These are phyloP conservation scores for Leersia perrieri DNA, from an alignment of 176 grass and related monocot species.

Conservation along the genomic window DNA sequence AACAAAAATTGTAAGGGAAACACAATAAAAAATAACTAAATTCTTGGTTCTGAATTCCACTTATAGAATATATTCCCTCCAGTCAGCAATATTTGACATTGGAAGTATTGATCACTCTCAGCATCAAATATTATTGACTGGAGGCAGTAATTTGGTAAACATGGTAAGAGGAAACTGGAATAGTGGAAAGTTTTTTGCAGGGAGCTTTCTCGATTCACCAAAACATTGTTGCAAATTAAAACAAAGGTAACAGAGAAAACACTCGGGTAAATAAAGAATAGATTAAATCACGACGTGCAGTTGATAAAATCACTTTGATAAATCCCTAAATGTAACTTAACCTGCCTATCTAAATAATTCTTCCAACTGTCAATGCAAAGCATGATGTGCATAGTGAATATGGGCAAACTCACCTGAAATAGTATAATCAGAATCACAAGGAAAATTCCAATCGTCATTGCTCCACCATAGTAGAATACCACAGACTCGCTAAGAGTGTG, in stretches of 20 bases:
- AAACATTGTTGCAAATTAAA: not conserved
- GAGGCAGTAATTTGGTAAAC: not conserved
- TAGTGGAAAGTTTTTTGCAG: not conserved
- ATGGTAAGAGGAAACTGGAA: not conserved
- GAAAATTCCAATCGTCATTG: constrained; percentile 87
- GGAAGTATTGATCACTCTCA: too few relatives aligned
- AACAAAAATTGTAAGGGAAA: not conserved
- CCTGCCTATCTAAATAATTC: not conserved
- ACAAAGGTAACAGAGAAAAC: not conserved
- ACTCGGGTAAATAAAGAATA: not conserved
- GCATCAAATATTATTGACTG: too few relatives aligned
- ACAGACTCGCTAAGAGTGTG: constrained; percentile 65
- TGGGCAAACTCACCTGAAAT: constrained; percentile 64
- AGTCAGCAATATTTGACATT: too few relatives aligned
- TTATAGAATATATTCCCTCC: not conserved
- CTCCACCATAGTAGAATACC: constrained; percentile 93
- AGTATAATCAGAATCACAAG: constrained; percentile 82
- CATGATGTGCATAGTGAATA: not conserved
- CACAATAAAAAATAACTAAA: not conserved
- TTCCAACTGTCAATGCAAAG: not conserved
- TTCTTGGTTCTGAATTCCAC: not conserved
- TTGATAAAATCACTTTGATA: not conserved
- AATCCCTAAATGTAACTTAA: not conserved
- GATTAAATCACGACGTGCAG: not conserved
- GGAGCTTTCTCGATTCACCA: not conserved